Evolutionary conservation across 2,329 filamentous ascomycete genomes (phyloP).

Genomic region (Microdochium paspali): DNA sequence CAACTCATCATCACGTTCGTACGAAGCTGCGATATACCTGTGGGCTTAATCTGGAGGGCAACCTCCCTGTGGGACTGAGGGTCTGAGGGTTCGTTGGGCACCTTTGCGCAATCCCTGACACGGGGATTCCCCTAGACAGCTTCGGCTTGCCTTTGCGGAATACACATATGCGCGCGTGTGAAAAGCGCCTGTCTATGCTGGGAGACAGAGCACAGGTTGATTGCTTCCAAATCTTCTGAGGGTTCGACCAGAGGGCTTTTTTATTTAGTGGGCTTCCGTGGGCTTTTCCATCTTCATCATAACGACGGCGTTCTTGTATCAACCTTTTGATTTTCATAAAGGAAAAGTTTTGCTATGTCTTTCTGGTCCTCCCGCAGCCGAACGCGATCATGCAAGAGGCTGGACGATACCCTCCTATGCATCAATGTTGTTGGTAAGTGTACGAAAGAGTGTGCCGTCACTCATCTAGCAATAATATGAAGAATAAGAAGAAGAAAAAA

Average conservation of each 20-base stretch:
- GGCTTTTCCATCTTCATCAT: neutral
- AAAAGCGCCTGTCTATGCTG: neutral
- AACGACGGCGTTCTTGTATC: neutral
- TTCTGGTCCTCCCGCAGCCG: neutral
- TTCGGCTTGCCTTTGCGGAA: neutral
- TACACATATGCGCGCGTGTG: neutral
- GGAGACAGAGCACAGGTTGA: neutral
- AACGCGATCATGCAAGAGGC: neutral
- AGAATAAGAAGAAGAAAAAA: too few species aligned
- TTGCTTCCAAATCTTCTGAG: neutral
- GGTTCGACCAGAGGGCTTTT: neutral
- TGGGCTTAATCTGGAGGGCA: slow-evolving; percentile 34
- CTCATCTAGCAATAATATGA: too few species aligned
- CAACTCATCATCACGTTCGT: neutral
- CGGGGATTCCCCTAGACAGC: neutral
- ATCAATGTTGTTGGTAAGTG: neutral
- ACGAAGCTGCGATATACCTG: slow-evolving; percentile 41
- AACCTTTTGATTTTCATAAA: neutral
- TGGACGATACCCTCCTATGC: neutral
- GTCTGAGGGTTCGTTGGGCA: slow-evolving; percentile 1
- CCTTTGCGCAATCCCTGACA: neutral
- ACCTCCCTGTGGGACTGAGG: slow-evolving; percentile 8
- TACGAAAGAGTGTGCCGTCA: too few species aligned
- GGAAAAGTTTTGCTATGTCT: neutral
- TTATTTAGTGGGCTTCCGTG: neutral